Percentiles rank a stretch among this genome's conserved stretches.
These are phyloP conservation scores for Ogataea trehaloabstinens DNA, from an alignment of 805 yeast genomes.

Conservation along the genomic window DNA sequence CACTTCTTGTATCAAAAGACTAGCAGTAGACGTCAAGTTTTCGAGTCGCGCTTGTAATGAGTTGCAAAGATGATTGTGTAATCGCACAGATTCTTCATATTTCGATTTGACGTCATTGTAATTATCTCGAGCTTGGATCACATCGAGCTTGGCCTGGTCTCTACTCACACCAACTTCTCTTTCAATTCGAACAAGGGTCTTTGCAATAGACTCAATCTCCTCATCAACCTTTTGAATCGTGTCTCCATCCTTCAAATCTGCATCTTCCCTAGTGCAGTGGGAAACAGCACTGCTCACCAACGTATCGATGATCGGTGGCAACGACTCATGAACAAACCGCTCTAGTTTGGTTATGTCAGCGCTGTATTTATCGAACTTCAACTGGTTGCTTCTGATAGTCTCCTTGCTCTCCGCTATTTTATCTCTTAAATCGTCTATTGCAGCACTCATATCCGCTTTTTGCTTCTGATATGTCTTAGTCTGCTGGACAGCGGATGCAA, in stretches of 20 bases:
- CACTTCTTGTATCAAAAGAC: conserved; percentile 45
- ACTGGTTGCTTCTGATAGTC: conserved; percentile 9
- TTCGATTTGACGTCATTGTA: conserved; percentile 42
- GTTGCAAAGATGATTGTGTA: conserved; percentile 28
- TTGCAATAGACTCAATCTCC: conserved; percentile 47
- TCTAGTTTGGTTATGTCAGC: conserved; percentile 24
- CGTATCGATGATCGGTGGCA: conserved; percentile 29
- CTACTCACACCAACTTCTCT: conserved; percentile 51
- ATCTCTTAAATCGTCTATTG: conserved; percentile 22
- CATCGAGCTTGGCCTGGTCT: conserved; percentile 51
- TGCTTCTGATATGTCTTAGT: conserved; percentile 9
- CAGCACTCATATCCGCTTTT: conserved; percentile 7
- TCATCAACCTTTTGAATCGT: conserved; percentile 46
- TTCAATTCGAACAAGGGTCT: conserved; percentile 52
- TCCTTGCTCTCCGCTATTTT: conserved; percentile 22
- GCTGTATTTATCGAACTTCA: conserved; percentile 21
- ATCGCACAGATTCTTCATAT: conserved; percentile 32
- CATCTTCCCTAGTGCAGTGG: conserved; percentile 48
- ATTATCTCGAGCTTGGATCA: conserved; percentile 41
- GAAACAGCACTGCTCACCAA: conserved; percentile 31
- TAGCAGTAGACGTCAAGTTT: conserved; percentile 39
- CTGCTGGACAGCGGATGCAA: conserved; percentile 9
- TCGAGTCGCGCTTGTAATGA: conserved; percentile 44
- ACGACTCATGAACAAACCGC: conserved; percentile 23
- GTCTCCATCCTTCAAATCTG: conserved; percentile 38